A percentile compares a stretch with the other conserved stretches of the same genome.
These are phyloP conservation scores for Paecilomyces sp. DNA, from an alignment of 2,329 filamentous ascomycete species.

Conservation along the genomic window DNA sequence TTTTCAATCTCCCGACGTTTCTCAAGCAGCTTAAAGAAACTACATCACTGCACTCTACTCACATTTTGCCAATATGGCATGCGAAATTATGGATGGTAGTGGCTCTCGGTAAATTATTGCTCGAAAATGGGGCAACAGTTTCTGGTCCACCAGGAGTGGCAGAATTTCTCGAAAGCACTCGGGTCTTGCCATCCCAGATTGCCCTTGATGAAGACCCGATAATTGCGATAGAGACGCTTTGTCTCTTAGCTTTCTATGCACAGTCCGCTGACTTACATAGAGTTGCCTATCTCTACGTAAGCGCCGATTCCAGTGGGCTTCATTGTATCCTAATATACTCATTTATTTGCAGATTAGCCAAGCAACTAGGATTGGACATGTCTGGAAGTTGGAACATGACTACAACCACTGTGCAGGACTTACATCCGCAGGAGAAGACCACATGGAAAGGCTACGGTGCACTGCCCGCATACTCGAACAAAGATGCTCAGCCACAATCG, in stretches of 20 bases:
- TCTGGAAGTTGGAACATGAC: not conserved
- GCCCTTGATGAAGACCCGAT: not conserved
- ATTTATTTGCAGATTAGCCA: constrained; percentile 1
- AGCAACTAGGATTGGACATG: not conserved
- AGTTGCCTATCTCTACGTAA: constrained; percentile 6
- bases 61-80: not conserved
- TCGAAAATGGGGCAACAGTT: constrained; percentile 4
- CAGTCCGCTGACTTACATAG: constrained; percentile 6
- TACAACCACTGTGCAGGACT: not conserved
- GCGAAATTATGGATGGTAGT: constrained; percentile 1
- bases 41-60: not conserved
- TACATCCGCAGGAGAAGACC: not conserved
- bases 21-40: not conserved
- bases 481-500: not conserved
- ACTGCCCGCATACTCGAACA: not conserved
- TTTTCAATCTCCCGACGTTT: not conserved
- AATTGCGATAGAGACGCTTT: not conserved
- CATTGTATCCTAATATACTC: not conserved
- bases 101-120: constrained; percentile 4
- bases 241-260: constrained; percentile 3
- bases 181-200: not conserved
- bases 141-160: constrained; percentile 3
- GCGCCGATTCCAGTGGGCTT: not conserved
- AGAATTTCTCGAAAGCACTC: not conserved
- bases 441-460: not conserved